Evolutionary conservation across 345 rosid genomes (phyloP), one percentile per base, ranked within the genome.

Genomic region (Punica granatum): DNA sequence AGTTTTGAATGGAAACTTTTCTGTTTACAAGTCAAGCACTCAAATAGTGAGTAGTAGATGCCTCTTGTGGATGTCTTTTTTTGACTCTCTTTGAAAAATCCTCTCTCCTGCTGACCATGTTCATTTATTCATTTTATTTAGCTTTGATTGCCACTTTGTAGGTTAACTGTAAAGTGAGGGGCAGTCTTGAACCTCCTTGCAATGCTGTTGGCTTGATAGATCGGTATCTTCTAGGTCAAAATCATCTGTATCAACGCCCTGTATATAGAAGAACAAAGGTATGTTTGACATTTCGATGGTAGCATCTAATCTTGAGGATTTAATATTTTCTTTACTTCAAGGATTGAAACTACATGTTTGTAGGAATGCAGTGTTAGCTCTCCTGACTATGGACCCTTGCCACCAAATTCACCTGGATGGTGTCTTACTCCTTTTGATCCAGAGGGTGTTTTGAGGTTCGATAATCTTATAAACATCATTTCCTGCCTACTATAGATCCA

Each of bases 361-460:
- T 78, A 85, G 87, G 80, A 85, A 76, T 85, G 90, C 67, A 85
- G 90, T 69, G 80, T 81, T 66, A 83, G 83, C 72, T 85, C 85
- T 75, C 90, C 86, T 19, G 83, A 83, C 69, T 85, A 83, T 72
- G 87, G 85, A 46, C 79, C 87, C 68, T 67, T 76, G 60, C 87
- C 84, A 39, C 78, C 80, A 67, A 73, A 76, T 79, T 68, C 90
- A 56, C 90, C 90, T 68, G 69, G 43, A 10, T 85, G 90, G 85
- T 85, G 87, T 78, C 81, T 78, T 67, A 82, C 90, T 59, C 85
- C 90, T 14, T 85, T 81, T 79, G 90, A 85, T 49, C 85, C 90
- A 1, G 87, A 85, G 75, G 90, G 90, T 63, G 69, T 83, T 73
- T 68, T 83, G 60, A 85, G 90, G 87, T 81, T 64, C 53, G 48